Base-by-base conservation (phyloP, 2,329 filamentous ascomycete genomes). In the Talaromyces atroroseus region DNA sequence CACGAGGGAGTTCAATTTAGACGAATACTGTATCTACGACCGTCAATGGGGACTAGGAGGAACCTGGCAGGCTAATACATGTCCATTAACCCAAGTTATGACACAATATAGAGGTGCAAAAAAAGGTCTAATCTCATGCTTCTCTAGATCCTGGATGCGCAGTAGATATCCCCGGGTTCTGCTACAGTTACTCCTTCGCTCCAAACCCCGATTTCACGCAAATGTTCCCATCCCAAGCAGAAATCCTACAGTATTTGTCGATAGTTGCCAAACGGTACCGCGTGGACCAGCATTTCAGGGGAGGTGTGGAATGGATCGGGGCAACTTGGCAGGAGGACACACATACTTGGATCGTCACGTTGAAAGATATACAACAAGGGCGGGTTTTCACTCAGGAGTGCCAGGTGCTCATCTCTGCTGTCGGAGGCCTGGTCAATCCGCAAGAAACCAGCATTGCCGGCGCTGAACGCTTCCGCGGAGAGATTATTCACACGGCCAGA, bases 401-500 rank as follows among this genome's bases (percentile, higher is more conserved):
- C 20, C 32, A 55, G 46, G 47, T 65, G 21, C 59, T 68, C 6
- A 56, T 66, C 16, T 64, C 62, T 24, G 62, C 63, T 3, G 65
- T 67, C 2, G 65, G 65, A 2, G 63, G 63, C 14, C 65, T 70
- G n/a, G 63, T 62, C 8, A 57, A 62, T 18, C 67, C 67, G 1
- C 57, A 62, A 18, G 60, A 67, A 26, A 58, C 63, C 26, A 63
- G 63, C 7, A 62, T 69, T 45, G 60, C 60, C 16, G 66, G 66
- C 11, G 63, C 64, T 52, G 65, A 69, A 20, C 55, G 59, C 2
- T 70, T 69, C 58, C 53, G 61, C 36, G 68, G 68, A 5, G 20
- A 56, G 16, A 65, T 68, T 2, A 63, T 68, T 38, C 67, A 70
- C 51, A 66, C 67, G 1, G 65, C 67, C 5, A 61, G 63, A 24